Percentiles rank a stretch among this genome's conserved stretches.
phyloP scores from a whole-genome alignment of 352 stramenopile genomes.

The Phytophthora sansomeana region DNA sequence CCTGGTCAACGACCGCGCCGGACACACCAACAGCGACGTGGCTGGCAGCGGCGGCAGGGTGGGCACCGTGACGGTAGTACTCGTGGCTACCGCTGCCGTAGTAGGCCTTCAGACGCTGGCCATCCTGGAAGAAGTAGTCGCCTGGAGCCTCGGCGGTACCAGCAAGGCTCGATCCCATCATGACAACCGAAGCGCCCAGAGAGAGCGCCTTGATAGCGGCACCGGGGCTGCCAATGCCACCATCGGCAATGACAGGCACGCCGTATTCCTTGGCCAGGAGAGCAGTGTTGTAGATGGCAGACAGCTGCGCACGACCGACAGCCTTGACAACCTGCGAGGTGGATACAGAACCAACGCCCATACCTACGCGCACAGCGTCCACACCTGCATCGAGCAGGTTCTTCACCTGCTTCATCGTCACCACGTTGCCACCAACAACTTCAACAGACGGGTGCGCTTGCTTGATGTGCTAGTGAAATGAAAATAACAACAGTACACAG shows the following conservation, averaged over 20 bases:
- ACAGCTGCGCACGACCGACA: conserved; percentile 97
- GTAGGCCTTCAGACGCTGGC: conserved; percentile 99
- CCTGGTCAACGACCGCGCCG: conserved; percentile 98
- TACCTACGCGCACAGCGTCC: conserved; percentile 98
- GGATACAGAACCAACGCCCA: conserved; percentile 99
- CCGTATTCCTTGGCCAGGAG: conserved; percentile 94
- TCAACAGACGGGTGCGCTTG: conserved; percentile 88
- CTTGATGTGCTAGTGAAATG: conserved; percentile 89
- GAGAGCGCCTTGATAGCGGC: conserved; percentile 98
- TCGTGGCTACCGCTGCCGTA: conserved; percentile 98
- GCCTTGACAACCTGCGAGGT: conserved; percentile 99
- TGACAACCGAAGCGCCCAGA: conserved; percentile 96
- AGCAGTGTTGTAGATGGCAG: conserved; percentile 98
- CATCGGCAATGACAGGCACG: conserved; percentile 98
- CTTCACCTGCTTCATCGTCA: conserved; percentile 95
- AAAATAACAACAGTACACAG: background rate
- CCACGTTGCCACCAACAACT: conserved; percentile 98
- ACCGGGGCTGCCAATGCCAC: conserved; percentile 96
- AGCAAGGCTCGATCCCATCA: conserved; percentile 99
- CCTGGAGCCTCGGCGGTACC: conserved; percentile 97
- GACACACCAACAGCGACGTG: conserved; percentile 98
- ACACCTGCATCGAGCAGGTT: conserved; percentile 97
- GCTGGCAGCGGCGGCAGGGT: conserved; percentile 79
- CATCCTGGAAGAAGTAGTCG: conserved; percentile 99
- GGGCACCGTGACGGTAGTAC: conserved; percentile 71